A percentile compares a stretch with the other conserved stretches of the same genome.
Evolutionary conservation across 257 asterid genomes (phyloP).

Genomic region (Fraxinus anomala): DNA sequence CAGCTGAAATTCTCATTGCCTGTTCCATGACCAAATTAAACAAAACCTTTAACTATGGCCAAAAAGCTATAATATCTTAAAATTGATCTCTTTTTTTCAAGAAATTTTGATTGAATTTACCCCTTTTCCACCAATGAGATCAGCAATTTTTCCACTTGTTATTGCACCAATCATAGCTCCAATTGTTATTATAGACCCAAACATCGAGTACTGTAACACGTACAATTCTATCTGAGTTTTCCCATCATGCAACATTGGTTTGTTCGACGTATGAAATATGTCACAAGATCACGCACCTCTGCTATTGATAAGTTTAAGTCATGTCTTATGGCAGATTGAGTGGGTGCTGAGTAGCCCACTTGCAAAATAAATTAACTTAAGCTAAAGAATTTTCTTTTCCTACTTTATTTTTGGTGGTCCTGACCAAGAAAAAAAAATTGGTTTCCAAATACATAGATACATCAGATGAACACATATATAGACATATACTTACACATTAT

Average conservation of each 20-base stretch:
- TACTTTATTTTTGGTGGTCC: slow-evolving; percentile 25
- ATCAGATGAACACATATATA: neutral
- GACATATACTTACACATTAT: slow-evolving; percentile 63
- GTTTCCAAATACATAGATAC: neutral
- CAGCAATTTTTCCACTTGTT: slow-evolving; percentile 74
- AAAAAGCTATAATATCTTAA: neutral
- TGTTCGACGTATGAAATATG: neutral
- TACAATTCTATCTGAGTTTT: neutral
- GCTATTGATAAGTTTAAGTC: slow-evolving; percentile 65
- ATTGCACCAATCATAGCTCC: slow-evolving; percentile 93
- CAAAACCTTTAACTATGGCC: neutral
- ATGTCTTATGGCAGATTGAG: slow-evolving; percentile 68
- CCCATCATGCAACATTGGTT: neutral
- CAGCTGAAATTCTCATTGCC: slow-evolving; percentile 84
- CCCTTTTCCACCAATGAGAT: slow-evolving; percentile 75
- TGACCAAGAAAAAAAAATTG: slow-evolving; percentile 17
- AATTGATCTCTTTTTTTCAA: neutral
- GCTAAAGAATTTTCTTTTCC: slow-evolving; percentile 24
- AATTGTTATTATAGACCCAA: slow-evolving; percentile 82
- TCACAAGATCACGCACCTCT: slow-evolving; percentile 42
- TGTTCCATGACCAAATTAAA: slow-evolving; percentile 27
- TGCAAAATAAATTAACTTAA: slow-evolving; percentile 45
- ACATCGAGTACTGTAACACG: slow-evolving; percentile 56
- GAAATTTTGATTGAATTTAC: slow-evolving; percentile 31
- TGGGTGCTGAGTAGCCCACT: slow-evolving; percentile 92